These are phyloP conservation scores for Flueggea neowawraea DNA, from an alignment of 441 rosid genomes.

Conservation along the genomic window DNA sequence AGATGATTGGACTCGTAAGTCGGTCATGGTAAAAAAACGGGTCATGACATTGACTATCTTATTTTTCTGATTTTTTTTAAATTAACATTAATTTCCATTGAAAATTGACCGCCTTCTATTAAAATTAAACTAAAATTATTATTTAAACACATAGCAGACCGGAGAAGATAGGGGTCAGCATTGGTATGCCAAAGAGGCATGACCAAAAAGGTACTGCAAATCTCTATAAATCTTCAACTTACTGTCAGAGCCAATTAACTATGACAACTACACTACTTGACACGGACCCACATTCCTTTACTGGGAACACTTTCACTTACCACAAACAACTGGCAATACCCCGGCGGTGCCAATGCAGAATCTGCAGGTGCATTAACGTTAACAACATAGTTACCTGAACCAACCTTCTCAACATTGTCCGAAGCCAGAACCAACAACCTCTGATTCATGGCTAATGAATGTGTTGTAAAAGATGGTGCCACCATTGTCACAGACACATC, in stretches of 20 bases:
- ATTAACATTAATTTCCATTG: too few relatives aligned
- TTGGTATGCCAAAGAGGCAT: too few relatives aligned
- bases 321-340: slow-evolving; percentile 70
- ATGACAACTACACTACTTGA: slow-evolving; percentile 22
- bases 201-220: too few relatives aligned
- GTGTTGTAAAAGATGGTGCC: slow-evolving; percentile 77
- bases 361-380: slow-evolving; percentile 40
- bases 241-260: neutral
- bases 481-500: slow-evolving; percentile 40
- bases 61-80: too few relatives aligned
- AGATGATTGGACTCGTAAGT: too few relatives aligned
- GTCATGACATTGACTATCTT: too few relatives aligned
- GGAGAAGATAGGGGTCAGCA: too few relatives aligned
- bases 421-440: slow-evolving; percentile 55
- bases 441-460: slow-evolving; percentile 79
- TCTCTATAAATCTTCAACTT: too few relatives aligned
- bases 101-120: too few relatives aligned
- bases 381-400: slow-evolving; percentile 33
- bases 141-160: too few relatives aligned
- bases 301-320: slow-evolving; percentile 66
- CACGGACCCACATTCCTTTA: slow-evolving; percentile 49
- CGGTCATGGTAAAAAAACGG: too few relatives aligned
- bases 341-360: slow-evolving; percentile 60
- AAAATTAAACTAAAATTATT: too few relatives aligned
- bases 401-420: slow-evolving; percentile 19